A percentile compares a stretch with the other conserved stretches of the same genome.
Conservation (phyloP, 2,329 filamentous ascomycete species). For the Xylaria sp. region DNA sequence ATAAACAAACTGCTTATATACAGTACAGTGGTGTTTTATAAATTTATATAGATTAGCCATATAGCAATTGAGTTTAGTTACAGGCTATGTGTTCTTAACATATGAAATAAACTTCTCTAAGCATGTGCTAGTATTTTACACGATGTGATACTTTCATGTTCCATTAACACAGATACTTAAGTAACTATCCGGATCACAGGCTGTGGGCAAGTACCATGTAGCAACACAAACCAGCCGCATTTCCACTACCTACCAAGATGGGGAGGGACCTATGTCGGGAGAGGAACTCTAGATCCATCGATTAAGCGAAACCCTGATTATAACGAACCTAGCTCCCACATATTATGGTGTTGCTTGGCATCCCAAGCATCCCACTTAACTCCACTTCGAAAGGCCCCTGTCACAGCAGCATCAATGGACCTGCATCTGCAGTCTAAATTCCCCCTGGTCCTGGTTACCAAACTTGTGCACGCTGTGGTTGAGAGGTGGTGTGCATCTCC, state of each 20-base stretch:
- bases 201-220: too few species aligned
- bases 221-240: slow-evolving; percentile 24
- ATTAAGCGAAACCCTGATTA: slow-evolving; percentile 25
- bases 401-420: slow-evolving; percentile 46
- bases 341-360: slow-evolving; percentile 17
- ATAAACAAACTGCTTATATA: not conserved
- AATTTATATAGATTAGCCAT: not conserved
- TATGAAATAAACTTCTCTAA: not conserved
- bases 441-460: slow-evolving; percentile 32
- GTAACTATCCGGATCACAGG: not conserved
- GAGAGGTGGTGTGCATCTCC: slow-evolving; percentile 33
- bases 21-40: not conserved
- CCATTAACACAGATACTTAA: not conserved
- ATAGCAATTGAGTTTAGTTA: not conserved
- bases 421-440: slow-evolving; percentile 54
- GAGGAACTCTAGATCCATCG: slow-evolving; percentile 25
- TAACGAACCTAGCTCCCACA: slow-evolving; percentile 1
- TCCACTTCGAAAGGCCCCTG: slow-evolving; percentile 18
- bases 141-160: not conserved
- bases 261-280: not conserved
- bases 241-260: not conserved
- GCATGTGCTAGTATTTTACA: not conserved
- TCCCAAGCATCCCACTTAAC: not conserved
- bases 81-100: not conserved
- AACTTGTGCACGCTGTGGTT: slow-evolving; percentile 13